These are phyloP conservation scores for Sarocladiaceae sp. DNA, from an alignment of 2,329 filamentous ascomycete genomes.

Conservation along the genomic window DNA sequence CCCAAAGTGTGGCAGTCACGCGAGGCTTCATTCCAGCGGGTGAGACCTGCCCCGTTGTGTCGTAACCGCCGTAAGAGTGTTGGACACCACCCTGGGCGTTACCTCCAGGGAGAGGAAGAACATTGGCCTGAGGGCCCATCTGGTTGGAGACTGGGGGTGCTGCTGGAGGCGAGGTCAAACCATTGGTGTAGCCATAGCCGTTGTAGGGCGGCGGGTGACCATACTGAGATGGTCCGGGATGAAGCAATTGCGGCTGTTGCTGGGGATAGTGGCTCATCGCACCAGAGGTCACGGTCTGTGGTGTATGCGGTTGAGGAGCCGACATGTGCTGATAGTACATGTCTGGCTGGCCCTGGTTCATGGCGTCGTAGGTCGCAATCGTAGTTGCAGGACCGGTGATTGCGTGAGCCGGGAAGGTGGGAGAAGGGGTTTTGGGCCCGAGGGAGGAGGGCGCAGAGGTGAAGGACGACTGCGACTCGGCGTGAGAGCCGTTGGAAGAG, in stretches of 20 bases:
- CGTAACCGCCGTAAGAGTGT: constrained; percentile 48
- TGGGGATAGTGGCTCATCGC: constrained; percentile 71
- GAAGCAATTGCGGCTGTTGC: constrained; percentile 66
- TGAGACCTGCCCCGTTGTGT: constrained; percentile 86
- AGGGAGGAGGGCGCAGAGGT: constrained; percentile 50
- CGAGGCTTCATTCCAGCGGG: constrained; percentile 93
- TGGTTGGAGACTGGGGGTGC: constrained; percentile 61
- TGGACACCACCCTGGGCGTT: constrained; percentile 42
- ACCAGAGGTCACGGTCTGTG: constrained; percentile 70
- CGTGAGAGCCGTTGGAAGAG: constrained; percentile 45
- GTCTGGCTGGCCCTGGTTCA: constrained; percentile 78
- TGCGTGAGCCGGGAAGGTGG: constrained; percentile 51
- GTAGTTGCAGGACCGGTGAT: constrained; percentile 24
- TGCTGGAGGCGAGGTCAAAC: constrained; percentile 72
- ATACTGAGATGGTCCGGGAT: constrained; percentile 57
- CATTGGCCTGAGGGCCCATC: constrained; percentile 50
- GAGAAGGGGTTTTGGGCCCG: constrained; percentile 73
- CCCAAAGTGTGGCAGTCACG: constrained; percentile 95
- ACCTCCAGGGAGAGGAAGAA: constrained; percentile 63
- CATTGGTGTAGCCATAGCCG: constrained; percentile 70
- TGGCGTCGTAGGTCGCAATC: constrained; percentile 40
- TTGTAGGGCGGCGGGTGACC: constrained; percentile 47
- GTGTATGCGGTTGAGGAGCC: constrained; percentile 65
- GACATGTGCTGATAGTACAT: constrained; percentile 86
- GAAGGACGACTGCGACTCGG: constrained; percentile 48